Percentiles rank a stretch among this genome's conserved stretches.
Conservation (phyloP, 495 filamentous ascomycete genomes). For the Bombardia bombarda region DNA sequence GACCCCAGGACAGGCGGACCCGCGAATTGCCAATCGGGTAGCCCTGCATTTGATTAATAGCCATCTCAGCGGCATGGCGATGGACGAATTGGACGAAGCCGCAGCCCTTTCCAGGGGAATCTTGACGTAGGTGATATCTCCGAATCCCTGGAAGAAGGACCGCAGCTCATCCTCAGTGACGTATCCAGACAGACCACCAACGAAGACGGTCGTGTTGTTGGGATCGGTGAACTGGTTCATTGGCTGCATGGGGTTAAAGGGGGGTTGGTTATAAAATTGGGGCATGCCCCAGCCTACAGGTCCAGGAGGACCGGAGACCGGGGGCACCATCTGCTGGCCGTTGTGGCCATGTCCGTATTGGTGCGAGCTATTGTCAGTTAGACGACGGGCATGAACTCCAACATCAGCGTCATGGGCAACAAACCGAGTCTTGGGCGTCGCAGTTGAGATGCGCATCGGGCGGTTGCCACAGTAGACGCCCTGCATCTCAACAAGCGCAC, state of each 20-base stretch:
- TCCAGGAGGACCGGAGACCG: slow-evolving; percentile 24
- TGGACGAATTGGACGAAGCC: slow-evolving; percentile 99
- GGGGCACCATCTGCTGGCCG: slow-evolving; percentile 29
- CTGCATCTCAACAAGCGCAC: slow-evolving; percentile 94
- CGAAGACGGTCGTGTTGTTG: slow-evolving; percentile 99
- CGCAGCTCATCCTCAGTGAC: slow-evolving; percentile 98
- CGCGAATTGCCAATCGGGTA: slow-evolving; percentile 99
- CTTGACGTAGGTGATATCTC: slow-evolving; percentile 99
- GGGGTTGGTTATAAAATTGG: slow-evolving; percentile 25
- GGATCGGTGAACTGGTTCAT: slow-evolving; percentile 99
- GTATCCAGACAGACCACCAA: slow-evolving; percentile 94
- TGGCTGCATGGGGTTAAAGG: slow-evolving; percentile 56
- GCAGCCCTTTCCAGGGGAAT: slow-evolving; percentile 99
- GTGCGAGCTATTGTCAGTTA: slow-evolving; percentile 23
- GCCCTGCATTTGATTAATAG: slow-evolving; percentile 99
- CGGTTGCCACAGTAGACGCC: slow-evolving; percentile 98
- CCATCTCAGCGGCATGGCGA: slow-evolving; percentile 98
- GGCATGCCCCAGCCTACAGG: slow-evolving; percentile 31
- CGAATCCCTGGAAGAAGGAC: slow-evolving; percentile 99
- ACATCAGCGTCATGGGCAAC: slow-evolving; percentile 2
- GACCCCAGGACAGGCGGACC: slow-evolving; percentile 93
- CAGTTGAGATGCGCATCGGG: slow-evolving; percentile 97
- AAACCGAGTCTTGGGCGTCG: slow-evolving; percentile 79
- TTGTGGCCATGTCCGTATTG: slow-evolving; percentile 29
- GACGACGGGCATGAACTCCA: too few species aligned